Base-by-base conservation (phyloP, 768 basidiomycete genomes). In the Crucibulum laeve region DNA sequence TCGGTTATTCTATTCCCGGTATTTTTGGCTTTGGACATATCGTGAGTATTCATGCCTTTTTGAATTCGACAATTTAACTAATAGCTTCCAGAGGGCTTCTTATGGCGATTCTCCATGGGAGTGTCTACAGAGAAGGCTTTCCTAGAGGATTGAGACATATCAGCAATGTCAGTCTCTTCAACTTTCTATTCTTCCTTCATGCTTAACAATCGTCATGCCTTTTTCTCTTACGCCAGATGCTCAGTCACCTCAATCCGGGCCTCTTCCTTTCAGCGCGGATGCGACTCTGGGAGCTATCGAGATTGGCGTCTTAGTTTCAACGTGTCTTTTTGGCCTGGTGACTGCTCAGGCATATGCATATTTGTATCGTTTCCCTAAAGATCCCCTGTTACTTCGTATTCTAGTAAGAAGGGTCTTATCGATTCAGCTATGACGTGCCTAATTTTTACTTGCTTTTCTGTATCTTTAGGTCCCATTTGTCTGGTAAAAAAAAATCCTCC, bases 321-420 rank as follows among this genome's bases (percentile, higher is more conserved):
- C 50, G 4, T 54, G 49, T 22, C 50, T 61, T 2, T 61, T 54
- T 28, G 60, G 60, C 3, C 15, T 61, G 8, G 46, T 48, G n/a
- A 60, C 55, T 2, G 51, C 48, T 10, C 59, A 61, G 35, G 50
- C 46, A 2, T 58, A 58, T 38, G 34, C 49, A 13, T 61, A 58
- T 39, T 46, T 51, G 19, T 25, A 22, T n/a, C 47, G 47, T 23
- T 58, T 49, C 25, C 47, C 56, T 4, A 51, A 50, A 6, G 58
- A 59, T 33, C 49, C 46, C 5, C 23, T 33, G 42, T 44, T 49
- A 19, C 22, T 58, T 15, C 59, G 51, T 37, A 4, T 39, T 4
- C 38, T 56, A 28, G 58, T 57, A 15, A 33, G 58, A n/a, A n/a
- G n/a, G n/a, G n/a, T n/a, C 51, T 19, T 11, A 32, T 32, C 15